Conservation (phyloP, 192 early-diverging fungal genomes). For the Linnemannia exigua region DNA sequence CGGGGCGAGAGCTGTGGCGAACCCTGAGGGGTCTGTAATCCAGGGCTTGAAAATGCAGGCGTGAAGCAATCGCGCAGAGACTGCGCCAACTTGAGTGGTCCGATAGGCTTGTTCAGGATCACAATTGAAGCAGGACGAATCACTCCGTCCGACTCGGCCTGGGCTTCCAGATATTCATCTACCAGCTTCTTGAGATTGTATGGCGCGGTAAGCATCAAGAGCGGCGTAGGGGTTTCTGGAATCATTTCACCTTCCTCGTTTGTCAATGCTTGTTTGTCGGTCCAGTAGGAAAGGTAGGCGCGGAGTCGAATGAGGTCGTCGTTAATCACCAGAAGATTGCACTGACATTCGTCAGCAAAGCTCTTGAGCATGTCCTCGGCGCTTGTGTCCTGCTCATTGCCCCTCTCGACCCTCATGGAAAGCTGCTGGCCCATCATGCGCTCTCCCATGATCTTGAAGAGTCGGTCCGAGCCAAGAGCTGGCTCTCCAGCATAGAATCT, state of each 20-base stretch:
- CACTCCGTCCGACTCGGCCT: conserved; percentile 17
- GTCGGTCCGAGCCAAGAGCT: conserved; percentile 31
- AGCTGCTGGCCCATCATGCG: conserved; percentile 54
- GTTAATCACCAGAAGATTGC: conserved; percentile 45
- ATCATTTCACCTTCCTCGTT: background rate
- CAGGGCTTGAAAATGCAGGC: conserved; percentile 32
- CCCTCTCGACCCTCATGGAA: conserved; percentile 40
- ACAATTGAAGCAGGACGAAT: conserved; percentile 42
- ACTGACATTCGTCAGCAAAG: conserved; percentile 23
- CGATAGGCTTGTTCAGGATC: conserved; percentile 49
- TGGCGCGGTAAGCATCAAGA: conserved; percentile 32
- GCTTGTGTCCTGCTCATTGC: conserved; percentile 25
- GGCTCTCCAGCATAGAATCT: conserved; percentile 43
- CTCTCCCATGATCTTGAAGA: conserved; percentile 47
- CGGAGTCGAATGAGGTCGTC: conserved; percentile 38
- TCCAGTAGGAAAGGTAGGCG: conserved; percentile 35
- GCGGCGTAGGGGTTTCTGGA: conserved; percentile 24
- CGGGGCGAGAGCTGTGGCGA: conserved; percentile 24
- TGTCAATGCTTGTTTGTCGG: conserved; percentile 15
- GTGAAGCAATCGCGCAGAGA: conserved; percentile 55
- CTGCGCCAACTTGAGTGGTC: conserved; percentile 43
- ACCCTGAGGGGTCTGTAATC: conserved; percentile 38
- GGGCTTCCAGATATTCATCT: conserved; percentile 40
- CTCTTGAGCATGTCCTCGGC: conserved; percentile 42
- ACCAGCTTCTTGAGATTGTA: conserved; percentile 29